Evolutionary conservation across 306 rosid species (phyloP), one percentile per base, ranked within the genome.

Genomic region (Betula pendula): DNA sequence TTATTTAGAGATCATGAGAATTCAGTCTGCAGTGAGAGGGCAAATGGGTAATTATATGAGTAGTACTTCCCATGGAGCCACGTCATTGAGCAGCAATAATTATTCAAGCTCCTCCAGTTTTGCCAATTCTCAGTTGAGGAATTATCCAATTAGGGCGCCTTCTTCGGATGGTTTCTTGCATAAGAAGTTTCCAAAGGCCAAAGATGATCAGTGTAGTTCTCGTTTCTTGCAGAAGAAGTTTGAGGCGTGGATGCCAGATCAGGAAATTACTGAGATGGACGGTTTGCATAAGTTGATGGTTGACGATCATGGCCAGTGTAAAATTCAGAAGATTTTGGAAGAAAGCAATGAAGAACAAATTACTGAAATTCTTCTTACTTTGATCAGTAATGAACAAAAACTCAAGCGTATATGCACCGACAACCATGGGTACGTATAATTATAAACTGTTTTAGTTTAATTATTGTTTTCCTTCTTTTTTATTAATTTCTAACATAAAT

Each of bases 391-490:
- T 51, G 5, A 2, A 25, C 38, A 3, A 1, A 43, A 35, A 49
- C 59, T 90, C 0, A 16, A 2, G 8, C 20, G 59, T 6, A 75
- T 81, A 0, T 90, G 92, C 79, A 31, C 22, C 12, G 58, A 88
- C 35, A 3, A 19, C 40, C 14, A 49, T 7, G 94, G 88, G 84
- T 81, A 77, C 25, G 44, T 11, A 2, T n/a, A n/a, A n/a, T n/a
- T n/a, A n/a, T n/a, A n/a, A n/a, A n/a, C n/a, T n/a, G n/a, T n/a
- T n/a, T n/a, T n/a, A n/a, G n/a, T n/a, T n/a, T n/a, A n/a, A n/a
- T n/a, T n/a, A n/a, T n/a, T n/a, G n/a, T n/a, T n/a, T n/a, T n/a
- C n/a, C n/a, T n/a, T n/a, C n/a, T n/a, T n/a, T n/a, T n/a, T n/a
- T n/a, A n/a, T n/a, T n/a, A n/a, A n/a, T n/a, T n/a, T n/a, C n/a